A percentile compares a stretch with the other conserved stretches of the same genome.
Conservation (phyloP, 768 basidiomycete species). For the Termitomyces sp. region DNA sequence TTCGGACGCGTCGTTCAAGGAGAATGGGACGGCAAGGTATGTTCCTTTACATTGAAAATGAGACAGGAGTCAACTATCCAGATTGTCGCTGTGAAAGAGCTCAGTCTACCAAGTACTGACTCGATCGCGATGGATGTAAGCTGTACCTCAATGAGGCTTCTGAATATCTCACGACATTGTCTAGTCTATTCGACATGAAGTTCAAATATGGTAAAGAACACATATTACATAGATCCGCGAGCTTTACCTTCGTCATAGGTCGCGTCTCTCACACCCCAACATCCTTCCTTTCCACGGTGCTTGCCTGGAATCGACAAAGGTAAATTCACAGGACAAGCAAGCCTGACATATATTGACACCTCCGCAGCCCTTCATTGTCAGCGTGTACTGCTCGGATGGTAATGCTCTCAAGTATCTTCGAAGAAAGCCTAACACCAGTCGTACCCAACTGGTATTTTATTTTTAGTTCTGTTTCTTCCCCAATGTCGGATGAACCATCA, state of each 20-base stretch:
- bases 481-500: neutral
- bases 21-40: slow-evolving; percentile 21
- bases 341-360: neutral
- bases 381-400: slow-evolving; percentile 6
- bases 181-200: slow-evolving; percentile 37
- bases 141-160: neutral
- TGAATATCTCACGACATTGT: neutral
- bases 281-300: slow-evolving; percentile 46
- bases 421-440: neutral
- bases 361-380: slow-evolving; percentile 10
- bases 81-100: slow-evolving; percentile 26
- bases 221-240: neutral
- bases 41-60: neutral
- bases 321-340: neutral
- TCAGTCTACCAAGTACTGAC: slow-evolving; percentile 14
- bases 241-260: slow-evolving; percentile 23
- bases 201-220: slow-evolving; percentile 31
- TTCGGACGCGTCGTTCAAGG: slow-evolving; percentile 24
- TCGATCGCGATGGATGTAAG: slow-evolving; percentile 7
- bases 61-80: neutral
- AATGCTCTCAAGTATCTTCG: slow-evolving; percentile 11
- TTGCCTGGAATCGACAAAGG: slow-evolving; percentile 33
- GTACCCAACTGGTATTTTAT: slow-evolving; percentile 10
- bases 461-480: neutral
- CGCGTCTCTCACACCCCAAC: slow-evolving; percentile 32